Evolutionary conservation across 2,329 filamentous ascomycete genomes (phyloP).

Genomic region (Pseudocercospora pini-densiflorae): DNA sequence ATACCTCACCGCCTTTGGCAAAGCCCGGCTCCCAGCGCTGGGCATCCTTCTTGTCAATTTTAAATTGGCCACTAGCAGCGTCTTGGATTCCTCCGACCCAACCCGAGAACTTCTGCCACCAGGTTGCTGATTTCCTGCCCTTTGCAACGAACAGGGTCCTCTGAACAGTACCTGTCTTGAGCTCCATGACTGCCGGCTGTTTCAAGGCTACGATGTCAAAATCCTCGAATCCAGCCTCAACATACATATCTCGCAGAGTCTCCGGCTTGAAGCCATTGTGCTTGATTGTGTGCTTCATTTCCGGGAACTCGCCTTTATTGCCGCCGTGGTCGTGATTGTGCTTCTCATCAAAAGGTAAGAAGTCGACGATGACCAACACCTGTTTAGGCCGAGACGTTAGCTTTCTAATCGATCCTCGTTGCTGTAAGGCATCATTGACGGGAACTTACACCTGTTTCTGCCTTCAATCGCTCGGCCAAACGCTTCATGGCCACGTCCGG

Average conservation of each 20-base stretch:
- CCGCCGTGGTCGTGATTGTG: constrained; percentile 17
- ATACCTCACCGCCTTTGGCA: constrained; percentile 12
- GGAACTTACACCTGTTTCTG: constrained; percentile 32
- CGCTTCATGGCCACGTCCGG: constrained; percentile 34
- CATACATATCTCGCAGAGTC: constrained; percentile 35
- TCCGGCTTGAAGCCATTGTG: constrained; percentile 38
- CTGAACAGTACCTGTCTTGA: constrained; percentile 31
- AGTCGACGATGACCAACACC: constrained; percentile 38
- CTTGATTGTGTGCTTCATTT: constrained; percentile 40
- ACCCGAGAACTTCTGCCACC: constrained; percentile 22
- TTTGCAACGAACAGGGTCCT: constrained; percentile 41
- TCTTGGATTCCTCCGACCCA: constrained; percentile 27
- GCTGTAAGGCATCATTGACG: neutral
- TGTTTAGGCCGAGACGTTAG: constrained; percentile 25
- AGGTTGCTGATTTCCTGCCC: constrained; percentile 32
- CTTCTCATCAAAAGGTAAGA: constrained; percentile 23
- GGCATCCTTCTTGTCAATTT: constrained; percentile 4
- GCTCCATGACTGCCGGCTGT: constrained; percentile 36
- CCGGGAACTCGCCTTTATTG: constrained; percentile 22
- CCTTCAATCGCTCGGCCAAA: constrained; percentile 34
- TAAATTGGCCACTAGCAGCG: constrained; percentile 9
- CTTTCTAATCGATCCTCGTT: constrained; percentile 3
- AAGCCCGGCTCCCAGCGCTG: constrained; percentile 15
- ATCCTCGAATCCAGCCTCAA: constrained; percentile 34
- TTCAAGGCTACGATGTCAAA: constrained; percentile 38